phyloP scores from a whole-genome alignment of 2,329 filamentous ascomycete species.

The Cladorrhinum sp. region DNA sequence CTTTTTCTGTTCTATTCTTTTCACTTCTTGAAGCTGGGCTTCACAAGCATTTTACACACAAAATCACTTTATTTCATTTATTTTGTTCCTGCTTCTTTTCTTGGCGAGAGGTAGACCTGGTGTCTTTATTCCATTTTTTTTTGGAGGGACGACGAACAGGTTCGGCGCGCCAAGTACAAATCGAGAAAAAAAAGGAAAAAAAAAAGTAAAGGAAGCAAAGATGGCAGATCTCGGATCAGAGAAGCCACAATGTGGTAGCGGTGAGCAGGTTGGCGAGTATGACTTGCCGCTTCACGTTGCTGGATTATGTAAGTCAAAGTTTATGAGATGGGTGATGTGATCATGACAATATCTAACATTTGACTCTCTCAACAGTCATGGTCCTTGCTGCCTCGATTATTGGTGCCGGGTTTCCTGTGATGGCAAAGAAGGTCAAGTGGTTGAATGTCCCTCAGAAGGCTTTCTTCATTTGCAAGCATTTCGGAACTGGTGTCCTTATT shows the following conservation, averaged over 20 bases:
- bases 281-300: conserved; percentile 41
- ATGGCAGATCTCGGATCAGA: conserved; percentile 25
- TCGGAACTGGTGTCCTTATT: conserved; percentile 68
- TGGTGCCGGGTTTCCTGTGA: conserved; percentile 51
- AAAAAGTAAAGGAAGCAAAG: conserved; percentile 8
- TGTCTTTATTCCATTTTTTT: conserved; percentile 7
- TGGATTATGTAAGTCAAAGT: conserved; percentile 39
- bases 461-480: conserved; percentile 63
- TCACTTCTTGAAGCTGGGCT: conserved; percentile 34
- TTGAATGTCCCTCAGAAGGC: conserved; percentile 54
- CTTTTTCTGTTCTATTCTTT: conserved; percentile 15
- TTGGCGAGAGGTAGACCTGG: conserved; percentile 21
- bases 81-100: conserved; percentile 11
- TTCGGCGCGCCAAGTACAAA: background rate
- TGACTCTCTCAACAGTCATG: conserved; percentile 35
- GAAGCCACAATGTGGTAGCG: conserved; percentile 41
- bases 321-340: background rate
- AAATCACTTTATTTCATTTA: conserved; percentile 23
- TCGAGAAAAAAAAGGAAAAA: background rate
- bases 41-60: conserved; percentile 24
- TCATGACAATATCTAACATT: background rate
- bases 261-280: conserved; percentile 38
- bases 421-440: conserved; percentile 54
- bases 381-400: conserved; percentile 40
- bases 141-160: conserved; percentile 4